Evolutionary conservation across 23 red algal species (phyloP).

Genomic region (Gracilaria caudata): DNA sequence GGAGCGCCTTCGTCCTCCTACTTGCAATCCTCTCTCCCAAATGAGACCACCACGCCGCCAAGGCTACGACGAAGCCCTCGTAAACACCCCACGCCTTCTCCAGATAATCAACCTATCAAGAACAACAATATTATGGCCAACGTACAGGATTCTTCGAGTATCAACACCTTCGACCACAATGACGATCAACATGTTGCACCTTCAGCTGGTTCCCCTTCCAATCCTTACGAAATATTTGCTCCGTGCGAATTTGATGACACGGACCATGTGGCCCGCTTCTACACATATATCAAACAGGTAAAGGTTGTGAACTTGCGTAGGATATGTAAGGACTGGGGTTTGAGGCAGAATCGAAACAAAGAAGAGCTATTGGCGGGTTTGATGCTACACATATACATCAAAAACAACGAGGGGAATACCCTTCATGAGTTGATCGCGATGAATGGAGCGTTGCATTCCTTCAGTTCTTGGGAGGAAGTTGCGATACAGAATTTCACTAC

Average conservation of each 20-base stretch:
- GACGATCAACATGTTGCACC: no score
- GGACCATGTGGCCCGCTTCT: not conserved
- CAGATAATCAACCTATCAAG: no score
- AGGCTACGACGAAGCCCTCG: no score
- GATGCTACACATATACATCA: not conserved
- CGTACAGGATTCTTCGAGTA: no score
- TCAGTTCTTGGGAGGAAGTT: not conserved
- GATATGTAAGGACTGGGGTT: not conserved
- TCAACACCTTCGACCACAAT: no score
- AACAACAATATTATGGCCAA: no score
- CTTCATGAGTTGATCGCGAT: not conserved
- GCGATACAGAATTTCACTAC: not conserved
- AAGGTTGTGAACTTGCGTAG: not conserved
- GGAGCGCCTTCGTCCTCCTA: no score
- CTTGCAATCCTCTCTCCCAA: no score
- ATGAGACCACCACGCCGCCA: no score
- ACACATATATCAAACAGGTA: not conserved
- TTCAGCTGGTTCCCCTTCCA: no score
- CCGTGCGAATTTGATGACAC: not conserved
- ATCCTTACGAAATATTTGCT: no score
- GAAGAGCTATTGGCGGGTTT: not conserved
- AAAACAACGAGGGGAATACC: not conserved
- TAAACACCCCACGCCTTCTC: no score
- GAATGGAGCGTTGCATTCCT: not conserved
- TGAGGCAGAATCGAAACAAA: not conserved